Base-by-base conservation (phyloP, 1,284 basidiomycete species). In the Ceratobasidium sp. region DNA sequence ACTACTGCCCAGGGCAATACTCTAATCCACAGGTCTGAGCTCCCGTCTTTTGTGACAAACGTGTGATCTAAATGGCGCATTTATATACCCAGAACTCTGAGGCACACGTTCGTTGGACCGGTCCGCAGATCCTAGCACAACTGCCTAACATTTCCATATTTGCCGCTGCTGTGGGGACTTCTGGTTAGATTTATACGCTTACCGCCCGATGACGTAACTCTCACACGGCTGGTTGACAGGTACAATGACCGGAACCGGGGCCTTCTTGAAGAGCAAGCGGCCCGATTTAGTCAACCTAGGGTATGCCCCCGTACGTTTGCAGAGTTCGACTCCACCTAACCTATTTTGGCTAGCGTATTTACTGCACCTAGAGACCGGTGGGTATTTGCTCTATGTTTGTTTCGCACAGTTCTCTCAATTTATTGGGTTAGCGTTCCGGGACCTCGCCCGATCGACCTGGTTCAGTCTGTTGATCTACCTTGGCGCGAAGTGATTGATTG, bases 401-500 rank as follows among this genome's bases (percentile, higher is more conserved):
- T 26, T 33, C 33, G 33, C 33, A 33, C 26, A 10, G 33, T 33
- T 67, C 15, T 3, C 44, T 67, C 26, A 67, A 23, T n/a, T 12
- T 15, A 12, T 40, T 67, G 23, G 44, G 44, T 12, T 67, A 67
- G 64, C 18, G 75, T 77, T 51, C 75, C 75, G 13, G 75, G 75
- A 20, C 75, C 75, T 2, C 63, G 75, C 15, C 75, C 75, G 18
- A 68, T 77, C 44, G 75, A 77, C 64, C 64, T 77, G 20, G 53
- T 77, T 23, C 75, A 77, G 33, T 56, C 75, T 55, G 64, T 77
- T 23, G 75, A 77, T 60, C 56, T 77, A 33, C 75, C 75, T 55
- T 77, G 75, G 75, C 64, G 64, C 13, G 75, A 77, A 26, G 75
- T 77, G 39, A 77, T 77, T 42, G 75, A 77, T 55, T 64, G 63